A percentile compares a stretch with the other conserved stretches of the same genome.
Evolutionary conservation across 2,329 filamentous ascomycete genomes (phyloP).

Genomic region (Fusarium sp.): DNA sequence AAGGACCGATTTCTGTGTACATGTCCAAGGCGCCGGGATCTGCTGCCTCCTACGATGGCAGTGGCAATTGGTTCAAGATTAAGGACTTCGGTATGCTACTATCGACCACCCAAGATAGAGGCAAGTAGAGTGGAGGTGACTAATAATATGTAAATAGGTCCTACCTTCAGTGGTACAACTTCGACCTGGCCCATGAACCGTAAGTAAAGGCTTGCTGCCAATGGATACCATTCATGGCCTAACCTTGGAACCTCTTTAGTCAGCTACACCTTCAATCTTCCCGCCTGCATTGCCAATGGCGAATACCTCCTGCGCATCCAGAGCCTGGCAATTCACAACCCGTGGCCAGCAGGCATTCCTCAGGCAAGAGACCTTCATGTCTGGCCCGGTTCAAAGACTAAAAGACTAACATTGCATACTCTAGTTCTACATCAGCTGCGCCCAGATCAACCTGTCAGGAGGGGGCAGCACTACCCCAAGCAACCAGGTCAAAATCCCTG

Average conservation of each 20-base stretch:
- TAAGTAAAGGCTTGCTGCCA: not conserved
- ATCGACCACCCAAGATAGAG: accelerated
- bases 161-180: not conserved
- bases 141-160: not conserved
- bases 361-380: not conserved
- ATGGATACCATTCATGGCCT: not conserved
- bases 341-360: constrained; percentile 10
- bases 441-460: constrained; percentile 12
- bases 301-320: constrained; percentile 19
- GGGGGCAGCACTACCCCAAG: constrained; percentile 13
- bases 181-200: constrained; percentile 8
- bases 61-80: constrained; percentile 17
- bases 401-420: accelerated
- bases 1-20: constrained; percentile 15
- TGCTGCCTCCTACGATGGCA: constrained; percentile 3
- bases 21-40: constrained; percentile 18
- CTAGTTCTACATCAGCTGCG: constrained; percentile 21
- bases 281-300: constrained; percentile 8
- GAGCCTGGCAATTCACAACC: constrained; percentile 20
- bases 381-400: accelerated
- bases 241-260: not conserved
- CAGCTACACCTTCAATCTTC: constrained; percentile 15
- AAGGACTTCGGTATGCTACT: constrained; percentile 14
- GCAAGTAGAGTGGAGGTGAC: accelerated
- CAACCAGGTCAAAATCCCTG: constrained; percentile 22